phyloP scores from a whole-genome alignment of 768 basidiomycete genomes.

The Naematelia encephala region DNA sequence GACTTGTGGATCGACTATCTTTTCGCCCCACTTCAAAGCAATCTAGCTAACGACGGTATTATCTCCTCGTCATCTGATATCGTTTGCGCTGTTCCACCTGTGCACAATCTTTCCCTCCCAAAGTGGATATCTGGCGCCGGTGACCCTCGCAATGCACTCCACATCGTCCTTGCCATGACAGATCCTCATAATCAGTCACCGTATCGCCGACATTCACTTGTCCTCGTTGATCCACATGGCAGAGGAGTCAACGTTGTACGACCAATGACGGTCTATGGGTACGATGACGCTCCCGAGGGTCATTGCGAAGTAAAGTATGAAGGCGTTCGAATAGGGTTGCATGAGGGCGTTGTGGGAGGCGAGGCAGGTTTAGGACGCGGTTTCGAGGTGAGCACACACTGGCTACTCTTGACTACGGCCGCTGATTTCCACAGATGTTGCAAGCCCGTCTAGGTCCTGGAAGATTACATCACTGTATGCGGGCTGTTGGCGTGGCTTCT shows the following conservation, averaged over 20 bases:
- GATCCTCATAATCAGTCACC: conserved; percentile 73
- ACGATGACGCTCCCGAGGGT: conserved; percentile 92
- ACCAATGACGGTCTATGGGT: conserved; percentile 91
- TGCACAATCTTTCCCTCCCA: no score
- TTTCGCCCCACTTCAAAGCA: background rate
- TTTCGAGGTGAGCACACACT: conserved; percentile 63
- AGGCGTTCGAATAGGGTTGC: conserved; percentile 81
- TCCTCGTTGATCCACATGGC: conserved; percentile 83
- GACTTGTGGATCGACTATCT: no score
- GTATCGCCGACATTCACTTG: conserved; percentile 86
- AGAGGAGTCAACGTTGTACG: conserved; percentile 85
- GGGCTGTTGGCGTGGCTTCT: conserved; percentile 84
- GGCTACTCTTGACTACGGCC: background rate
- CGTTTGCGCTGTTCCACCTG: no score
- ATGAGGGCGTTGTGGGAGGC: conserved; percentile 63
- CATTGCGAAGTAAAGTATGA: conserved; percentile 95
- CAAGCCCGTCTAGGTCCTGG: conserved; percentile 75
- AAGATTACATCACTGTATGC: conserved; percentile 98
- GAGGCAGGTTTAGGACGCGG: conserved; percentile 84
- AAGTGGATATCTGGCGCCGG: conserved; percentile 98
- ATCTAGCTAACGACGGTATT: background rate
- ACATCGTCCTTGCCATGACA: conserved; percentile 80
- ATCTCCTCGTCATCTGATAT: background rate
- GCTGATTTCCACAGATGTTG: conserved; percentile 3
- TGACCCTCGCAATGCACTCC: conserved; percentile 80